Base-by-base conservation (phyloP, 108 stramenopile species). In the Cyclotella atomus region DNA sequence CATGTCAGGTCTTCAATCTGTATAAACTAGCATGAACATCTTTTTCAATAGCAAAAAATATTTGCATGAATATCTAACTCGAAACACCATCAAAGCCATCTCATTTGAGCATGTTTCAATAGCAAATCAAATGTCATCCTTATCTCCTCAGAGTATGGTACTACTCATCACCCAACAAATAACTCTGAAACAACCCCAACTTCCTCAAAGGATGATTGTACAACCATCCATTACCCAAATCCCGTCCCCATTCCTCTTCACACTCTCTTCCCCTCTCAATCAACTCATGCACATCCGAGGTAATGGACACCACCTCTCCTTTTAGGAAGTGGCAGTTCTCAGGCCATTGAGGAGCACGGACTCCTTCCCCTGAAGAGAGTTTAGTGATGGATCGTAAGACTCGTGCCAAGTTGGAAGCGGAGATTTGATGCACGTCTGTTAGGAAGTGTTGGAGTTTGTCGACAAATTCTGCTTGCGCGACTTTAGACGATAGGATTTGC, bases 201-300 rank as follows among this genome's bases (percentile, higher is more conserved):
- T 55, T 55, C 27, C 54, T 29, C 54, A 25, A 28, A 24, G 28
- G 54, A 28, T 55, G 28, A 25, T 6, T 28, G 28, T 55, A 55
- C 27, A 25, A 55, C 54, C 54, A 55, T 9, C 54, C 54, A 55
- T 55, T 55, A 3, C 54, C 54, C 54, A 25, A 55, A 55, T 55
- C 54, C 27, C 28, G 24, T 5, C 54, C 54, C 54, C 54, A 55
- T 25, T 55, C 54, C 7, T 55, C 54, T 6, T 55, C 54, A 55
- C 54, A 55, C 54, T 55, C 54, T 5, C 24, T 6, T 15, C 54
- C 54, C 54, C 6, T 29, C 16, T 55, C 54, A 55, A 55, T 55
- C 54, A 55, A 28, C 54, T 25, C 54, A 7, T 4, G 25, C 54
- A 55, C 54, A 29, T 55, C 16, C 3, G 54, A 23, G 5, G 23